Evolutionary conservation across 2,329 filamentous ascomycete genomes (phyloP), one percentile per base, ranked within the genome.

Genomic region (Cladosporium cucumerinum): DNA sequence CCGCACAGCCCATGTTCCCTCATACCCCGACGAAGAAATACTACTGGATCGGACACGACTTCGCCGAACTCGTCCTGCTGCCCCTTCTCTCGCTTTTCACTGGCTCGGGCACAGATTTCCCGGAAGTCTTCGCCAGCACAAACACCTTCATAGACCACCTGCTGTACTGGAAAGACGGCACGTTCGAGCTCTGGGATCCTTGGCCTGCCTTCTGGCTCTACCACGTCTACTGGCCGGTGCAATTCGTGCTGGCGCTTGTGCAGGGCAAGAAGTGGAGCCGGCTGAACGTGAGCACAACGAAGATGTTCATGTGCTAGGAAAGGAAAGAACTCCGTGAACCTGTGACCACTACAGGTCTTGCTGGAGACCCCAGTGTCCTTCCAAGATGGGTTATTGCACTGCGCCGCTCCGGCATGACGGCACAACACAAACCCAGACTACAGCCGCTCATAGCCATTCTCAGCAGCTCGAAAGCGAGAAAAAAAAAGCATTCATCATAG

Each of bases 1-100:
- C 62, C 7, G 62, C 66, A 64, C 75, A 67, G 49, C 75, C 73
- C 32, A 62, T 69, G 5, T 68, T 57, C 34, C 69, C 71, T 16
- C 32, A 63, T 4, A 66, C 30, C 21, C 68, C 57, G 8, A 58
- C 72, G 0, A 67, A 69, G 65, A 73, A 63, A 1, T 84, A 82
- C 69, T 90, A 89, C 75, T 91, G 88, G 88, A 72, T 88, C n/a
- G 86, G 84, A 0, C 87, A 91, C 67, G 89, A 91, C 64, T 62
- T 91, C 0, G 77, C 88, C 1, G 79, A 81, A 1, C 75, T 82
- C 1, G 72, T 87, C 0, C 39, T 87, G 0, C 73, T 82, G 0
- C 86, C 84, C 0, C 66, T 85, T 0, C 68, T 82, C 5, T 71
- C 76, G 1, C 72, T 80, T 2, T 21, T 82, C 12, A 66, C 74